Conservation (phyloP, 257 asterid species). For the Salvia splendens region DNA sequence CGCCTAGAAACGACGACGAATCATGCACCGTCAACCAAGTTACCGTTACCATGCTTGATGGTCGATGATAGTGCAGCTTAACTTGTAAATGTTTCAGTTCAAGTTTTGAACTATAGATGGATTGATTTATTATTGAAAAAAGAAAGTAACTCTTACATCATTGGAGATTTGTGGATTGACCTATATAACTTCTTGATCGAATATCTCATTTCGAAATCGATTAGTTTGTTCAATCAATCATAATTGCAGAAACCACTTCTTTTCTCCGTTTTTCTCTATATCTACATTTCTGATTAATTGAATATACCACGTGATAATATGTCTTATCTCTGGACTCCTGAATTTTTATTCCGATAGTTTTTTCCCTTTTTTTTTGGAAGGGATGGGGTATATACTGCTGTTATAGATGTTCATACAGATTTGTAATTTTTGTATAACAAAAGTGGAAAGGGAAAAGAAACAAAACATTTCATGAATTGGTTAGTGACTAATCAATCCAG, state of each 20-base stretch:
- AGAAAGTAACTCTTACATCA: no score
- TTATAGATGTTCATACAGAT: not conserved
- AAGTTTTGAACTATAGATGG: not conserved
- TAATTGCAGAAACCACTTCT: no score
- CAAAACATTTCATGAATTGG: not conserved
- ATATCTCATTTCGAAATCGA: no score
- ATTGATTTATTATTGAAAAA: no score
- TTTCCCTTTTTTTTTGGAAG: not conserved
- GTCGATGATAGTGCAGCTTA: conserved; percentile 47
- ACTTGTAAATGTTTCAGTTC: not conserved
- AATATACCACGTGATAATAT: no score
- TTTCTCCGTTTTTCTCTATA: no score
- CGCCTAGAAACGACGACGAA: conserved; percentile 50
- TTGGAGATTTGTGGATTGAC: no score
- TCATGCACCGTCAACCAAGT: conserved; percentile 61
- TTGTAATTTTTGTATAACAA: not conserved
- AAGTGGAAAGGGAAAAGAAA: not conserved
- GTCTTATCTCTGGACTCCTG: no score
- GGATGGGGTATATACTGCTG: not conserved
- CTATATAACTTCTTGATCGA: no score
- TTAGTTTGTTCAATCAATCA: conserved; percentile 6
- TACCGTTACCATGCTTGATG: conserved; percentile 57
- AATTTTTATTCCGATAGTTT: conserved; percentile 33
- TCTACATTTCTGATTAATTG: no score
- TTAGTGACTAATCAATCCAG: not conserved